Evolutionary conservation across 257 asterid genomes (phyloP).

Genomic region (Solanum chilense): DNA sequence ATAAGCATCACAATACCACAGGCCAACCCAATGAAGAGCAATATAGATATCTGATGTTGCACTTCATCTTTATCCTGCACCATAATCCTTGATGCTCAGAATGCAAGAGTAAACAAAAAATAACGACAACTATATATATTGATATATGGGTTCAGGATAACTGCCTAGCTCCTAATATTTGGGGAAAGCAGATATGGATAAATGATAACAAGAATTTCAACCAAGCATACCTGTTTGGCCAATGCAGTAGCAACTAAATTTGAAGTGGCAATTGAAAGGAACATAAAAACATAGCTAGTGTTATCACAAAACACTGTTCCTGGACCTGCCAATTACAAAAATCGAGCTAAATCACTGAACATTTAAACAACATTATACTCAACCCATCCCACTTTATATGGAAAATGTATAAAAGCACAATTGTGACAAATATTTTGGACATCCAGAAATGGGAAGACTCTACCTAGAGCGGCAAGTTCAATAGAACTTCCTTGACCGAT

Average conservation of each 20-base stretch:
- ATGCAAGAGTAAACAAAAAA: neutral
- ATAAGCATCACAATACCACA: conserved; percentile 69
- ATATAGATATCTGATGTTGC: conserved; percentile 84
- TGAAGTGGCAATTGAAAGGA: conserved; percentile 92
- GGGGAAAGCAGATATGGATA: neutral
- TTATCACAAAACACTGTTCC: conserved; percentile 89
- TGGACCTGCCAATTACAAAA: conserved; percentile 50
- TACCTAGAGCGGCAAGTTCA: conserved; percentile 96
- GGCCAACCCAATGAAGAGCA: conserved; percentile 76
- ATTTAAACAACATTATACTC: neutral
- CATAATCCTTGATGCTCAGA: conserved; percentile 6
- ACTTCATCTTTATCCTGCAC: conserved; percentile 70
- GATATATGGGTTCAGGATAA: neutral
- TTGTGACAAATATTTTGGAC: neutral
- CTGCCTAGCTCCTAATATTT: neutral
- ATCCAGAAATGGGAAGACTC: neutral
- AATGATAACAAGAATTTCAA: neutral
- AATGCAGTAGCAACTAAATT: conserved; percentile 92
- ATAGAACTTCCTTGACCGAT: conserved; percentile 88
- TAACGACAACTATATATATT: neutral
- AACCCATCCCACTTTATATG: neutral
- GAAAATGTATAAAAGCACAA: neutral
- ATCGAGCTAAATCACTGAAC: neutral
- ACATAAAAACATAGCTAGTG: conserved; percentile 82
- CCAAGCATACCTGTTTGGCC: conserved; percentile 54